Evolutionary conservation across 1,284 basidiomycete species (phyloP), one percentile per base, ranked within the genome.

Genomic region (Ustilago hordei): DNA sequence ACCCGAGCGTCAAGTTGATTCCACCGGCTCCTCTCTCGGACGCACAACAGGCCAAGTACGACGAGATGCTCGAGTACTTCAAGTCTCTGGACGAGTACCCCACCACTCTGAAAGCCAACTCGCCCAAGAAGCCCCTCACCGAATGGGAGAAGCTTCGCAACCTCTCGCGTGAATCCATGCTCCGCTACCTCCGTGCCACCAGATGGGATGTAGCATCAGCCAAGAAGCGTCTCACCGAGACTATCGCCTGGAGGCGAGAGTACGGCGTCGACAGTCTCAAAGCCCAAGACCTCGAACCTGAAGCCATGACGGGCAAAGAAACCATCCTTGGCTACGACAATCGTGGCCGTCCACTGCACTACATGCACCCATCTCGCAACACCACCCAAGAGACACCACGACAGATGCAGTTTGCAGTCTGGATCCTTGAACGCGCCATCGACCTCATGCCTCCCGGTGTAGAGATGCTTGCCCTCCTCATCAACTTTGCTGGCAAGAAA

Each of bases 361-460:
- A 87, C 81, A 87, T 87, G 87, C 83, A 85, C 38, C 86, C 86
- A 3, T 81, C 82, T n/a, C 75, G 84, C 53, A 84, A 85, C 73
- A 83, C 81, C 57, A 80, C 76, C 38, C 66, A 81, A 34, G 81
- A 83, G 56, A 81, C 84, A 4, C 84, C 84, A 0, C 48, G 79
- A 17, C 87, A 87, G 70, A 87, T 87, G 78, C 81, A 84, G 43
- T 87, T 83, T 50, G 86, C 87, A 36, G 86, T 88, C 4, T 88
- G 86, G 86, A 84, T 85, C 63, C 78, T 87, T 23, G 87, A 87
- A 69, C 73, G 82, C 13, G 78, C 82, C 47, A 84, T 87, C 62
- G 86, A 86, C 67, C 64, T 87, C 56, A 86, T 86, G 85, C 84
- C 85, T 3, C 83, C 84, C 6, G 84, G 83, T 35, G 83, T 86